A percentile compares a stretch with the other conserved stretches of the same genome.
phyloP scores from a whole-genome alignment of 768 basidiomycete genomes.

The Suillus americanus region DNA sequence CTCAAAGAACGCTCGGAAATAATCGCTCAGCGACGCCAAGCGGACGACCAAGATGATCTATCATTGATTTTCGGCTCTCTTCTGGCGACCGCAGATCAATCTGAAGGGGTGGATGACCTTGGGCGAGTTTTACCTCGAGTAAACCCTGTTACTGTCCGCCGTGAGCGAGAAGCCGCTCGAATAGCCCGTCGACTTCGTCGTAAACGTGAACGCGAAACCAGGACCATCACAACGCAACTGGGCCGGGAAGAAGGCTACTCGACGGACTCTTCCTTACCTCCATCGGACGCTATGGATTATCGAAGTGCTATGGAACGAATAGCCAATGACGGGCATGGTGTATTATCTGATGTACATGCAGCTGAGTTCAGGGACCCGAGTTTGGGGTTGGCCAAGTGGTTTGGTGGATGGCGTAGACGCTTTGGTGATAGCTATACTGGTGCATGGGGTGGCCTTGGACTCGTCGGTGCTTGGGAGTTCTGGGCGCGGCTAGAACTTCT shows the following conservation, averaged over 20 bases:
- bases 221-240: conserved; percentile 10
- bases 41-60: conserved; percentile 82
- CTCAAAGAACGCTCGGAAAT: conserved; percentile 74
- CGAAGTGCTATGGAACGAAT: conserved; percentile 57
- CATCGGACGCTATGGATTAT: conserved; percentile 72
- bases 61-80: conserved; percentile 62
- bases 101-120: conserved; percentile 60
- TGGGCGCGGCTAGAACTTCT: conserved; percentile 87
- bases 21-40: conserved; percentile 60
- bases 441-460: conserved; percentile 87
- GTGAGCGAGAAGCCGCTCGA: conserved; percentile 62
- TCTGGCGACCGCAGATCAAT: conserved; percentile 30
- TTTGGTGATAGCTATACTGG: conserved; percentile 82
- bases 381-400: conserved; percentile 65
- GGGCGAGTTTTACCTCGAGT: conserved; percentile 50
- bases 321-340: conserved; percentile 44
- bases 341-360: conserved; percentile 81
- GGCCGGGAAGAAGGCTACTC: conserved; percentile 76
- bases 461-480: conserved; percentile 92
- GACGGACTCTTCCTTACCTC: conserved; percentile 74
- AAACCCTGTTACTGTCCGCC: conserved; percentile 44
- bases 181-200: conserved; percentile 52
- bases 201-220: conserved; percentile 29
- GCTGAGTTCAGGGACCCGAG: conserved; percentile 82
- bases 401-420: conserved; percentile 70